A percentile compares a stretch with the other conserved stretches of the same genome.
These are phyloP conservation scores for Phylloporus sp. DNA, from an alignment of 1,284 basidiomycete genomes.

Conservation along the genomic window DNA sequence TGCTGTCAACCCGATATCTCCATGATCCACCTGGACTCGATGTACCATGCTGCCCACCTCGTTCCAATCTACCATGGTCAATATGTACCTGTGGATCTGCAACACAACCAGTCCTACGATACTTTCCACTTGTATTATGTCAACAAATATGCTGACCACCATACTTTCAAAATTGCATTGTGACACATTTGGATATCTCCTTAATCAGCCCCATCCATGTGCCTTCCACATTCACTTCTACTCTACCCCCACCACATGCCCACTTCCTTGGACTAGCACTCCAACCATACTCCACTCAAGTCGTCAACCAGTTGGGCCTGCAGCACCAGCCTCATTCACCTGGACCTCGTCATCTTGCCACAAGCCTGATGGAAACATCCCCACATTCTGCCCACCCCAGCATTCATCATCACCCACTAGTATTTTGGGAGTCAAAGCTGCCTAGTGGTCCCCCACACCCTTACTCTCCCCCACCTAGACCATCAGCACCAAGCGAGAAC, in stretches of 20 bases:
- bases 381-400: slow-evolving; percentile 52
- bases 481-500: slow-evolving; percentile 22
- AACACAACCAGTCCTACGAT: too few relatives aligned
- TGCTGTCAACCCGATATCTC: too few relatives aligned
- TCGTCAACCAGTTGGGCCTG: slow-evolving; percentile 59
- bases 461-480: slow-evolving; percentile 29
- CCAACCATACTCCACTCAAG: slow-evolving; percentile 47
- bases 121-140: too few relatives aligned
- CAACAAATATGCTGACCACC: too few relatives aligned
- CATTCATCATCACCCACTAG: slow-evolving; percentile 23
- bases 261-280: slow-evolving; percentile 54
- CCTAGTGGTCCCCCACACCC: slow-evolving; percentile 30
- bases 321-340: slow-evolving; percentile 42
- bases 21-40: too few relatives aligned
- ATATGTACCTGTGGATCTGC: too few relatives aligned
- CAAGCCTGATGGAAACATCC: slow-evolving; percentile 53
- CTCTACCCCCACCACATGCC: slow-evolving; percentile 48
- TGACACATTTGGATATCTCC: too few relatives aligned
- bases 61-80: too few relatives aligned
- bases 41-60: too few relatives aligned
- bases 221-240: slow-evolving; percentile 59
- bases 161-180: too few relatives aligned
- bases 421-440: slow-evolving; percentile 39
- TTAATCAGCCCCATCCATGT: slow-evolving; percentile 47
- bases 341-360: slow-evolving; percentile 34